Base-by-base conservation (phyloP, 1,139 yeast genomes). In the Lodderomyces oxycetoniae region DNA sequence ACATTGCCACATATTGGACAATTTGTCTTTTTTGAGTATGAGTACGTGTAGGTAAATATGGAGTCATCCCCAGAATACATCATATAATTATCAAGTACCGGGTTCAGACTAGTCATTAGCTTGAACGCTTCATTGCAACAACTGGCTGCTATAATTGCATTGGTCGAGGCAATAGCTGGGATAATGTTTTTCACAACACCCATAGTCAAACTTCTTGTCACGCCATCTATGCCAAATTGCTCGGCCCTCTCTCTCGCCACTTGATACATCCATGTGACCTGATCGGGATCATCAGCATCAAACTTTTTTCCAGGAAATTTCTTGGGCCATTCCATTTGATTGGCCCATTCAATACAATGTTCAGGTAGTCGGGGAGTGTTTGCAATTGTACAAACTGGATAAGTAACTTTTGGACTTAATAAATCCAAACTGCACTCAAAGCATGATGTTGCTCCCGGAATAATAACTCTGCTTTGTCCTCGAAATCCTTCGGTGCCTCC, bases 401-500 rank as follows among this genome's bases (percentile, higher is more conserved):
- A 86, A 0, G 87, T 79, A 5, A 74, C 70, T 45, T 77, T 79
- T 2, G 79, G 77, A 5, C 86, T 77, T 22, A 86, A 65, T 59
- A 89, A 72, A 41, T 82, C 88, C 31, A 86, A 64, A 2, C 95
- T 84, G 51, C 98, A 91, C 55, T 91, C 97, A 61, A 87, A 89
- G 59, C 98, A 91, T 1, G 95, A 82, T 0, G 91, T 77, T 21
- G 87, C 57, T 0, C 89, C 77, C 0, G 98, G 97, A 12, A 88
- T 59, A 27, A 89, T 87, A 8, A 88, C 85, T 49, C 95, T 79
- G 11, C 89, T 77, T 51, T 91, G 96, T 4, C 98, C 98, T 44
- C 86, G 73, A 50, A 91, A 83, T 0, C 97, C 97, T 52, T 91
- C 97, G 0, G 96, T 84, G 3, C 97, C 98, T 2, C 97, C 97